Evolutionary conservation across 352 stramenopile genomes (phyloP), one percentile per base, ranked within the genome.

Genomic region (Phytophthora nicotianae): DNA sequence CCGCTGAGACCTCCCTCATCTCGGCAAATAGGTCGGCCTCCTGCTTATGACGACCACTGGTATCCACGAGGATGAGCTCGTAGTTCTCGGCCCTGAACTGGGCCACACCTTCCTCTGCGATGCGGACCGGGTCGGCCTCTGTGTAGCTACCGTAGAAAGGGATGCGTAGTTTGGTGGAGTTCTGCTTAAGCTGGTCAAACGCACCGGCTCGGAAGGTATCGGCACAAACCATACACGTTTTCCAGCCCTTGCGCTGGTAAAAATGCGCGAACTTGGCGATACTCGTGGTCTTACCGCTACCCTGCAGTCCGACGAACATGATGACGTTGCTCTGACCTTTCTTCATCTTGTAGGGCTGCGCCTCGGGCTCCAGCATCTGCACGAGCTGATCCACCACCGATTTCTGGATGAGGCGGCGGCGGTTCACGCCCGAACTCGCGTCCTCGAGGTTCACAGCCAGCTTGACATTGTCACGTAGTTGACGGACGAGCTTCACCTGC

Each of bases 121-220:
- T 99, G 21, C 89, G 80, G 19, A 99, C 97, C 0, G 97, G 97
- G 81, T 99, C 98, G 19, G 97, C 96, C 73, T 99, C 97, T 8
- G 95, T 99, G 79, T 99, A 99, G 64, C 81, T 97, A 23, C 98
- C 98, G 75, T 99, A 99, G 73, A 99, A 99, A 11, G 98, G 98
- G 51, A 99, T 95, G 17, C 93, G 88, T 58, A 99, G 77, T 81
- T 99, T 99, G 24, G 97, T 99, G 24, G 97, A 97, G 85, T 99
- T 99, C 80, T 99, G 98, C 78, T 99, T 99, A 17, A 99, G 80
- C 74, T 99, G 98, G 80, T 99, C 98, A 68, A 99, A 99, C 3
- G 97, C 98, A 56, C 98, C 98, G 5, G 98, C 98, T 38, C 96
- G 89, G 77, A 99, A 99, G 26, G 97, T 99, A 87, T 99, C 98